A percentile compares a stretch with the other conserved stretches of the same genome.
These are phyloP conservation scores for Hypoxylon sp. DNA, from an alignment of 2,329 filamentous ascomycete genomes.

Conservation along the genomic window DNA sequence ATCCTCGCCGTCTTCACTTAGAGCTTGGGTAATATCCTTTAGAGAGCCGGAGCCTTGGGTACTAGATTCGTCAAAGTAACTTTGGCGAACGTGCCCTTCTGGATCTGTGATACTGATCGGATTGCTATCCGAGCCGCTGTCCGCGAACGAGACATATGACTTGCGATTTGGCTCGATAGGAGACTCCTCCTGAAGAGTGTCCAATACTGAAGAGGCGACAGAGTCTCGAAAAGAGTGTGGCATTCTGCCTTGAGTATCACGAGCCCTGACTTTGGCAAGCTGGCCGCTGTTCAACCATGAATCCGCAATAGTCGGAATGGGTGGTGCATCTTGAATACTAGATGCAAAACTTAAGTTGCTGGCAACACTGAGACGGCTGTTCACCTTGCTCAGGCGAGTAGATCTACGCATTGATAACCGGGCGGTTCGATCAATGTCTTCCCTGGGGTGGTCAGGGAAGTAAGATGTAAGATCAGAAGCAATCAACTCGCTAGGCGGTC, in stretches of 20 bases:
- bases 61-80: slow-evolving; percentile 87
- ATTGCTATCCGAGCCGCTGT: slow-evolving; percentile 79
- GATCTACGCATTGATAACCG: slow-evolving; percentile 93
- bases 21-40: slow-evolving; percentile 85
- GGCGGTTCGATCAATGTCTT: slow-evolving; percentile 96
- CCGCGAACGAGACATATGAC: slow-evolving; percentile 92
- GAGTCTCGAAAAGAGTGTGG: slow-evolving; percentile 85
- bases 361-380: slow-evolving; percentile 92
- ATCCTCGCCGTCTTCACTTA: slow-evolving; percentile 93
- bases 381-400: slow-evolving; percentile 90
- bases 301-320: slow-evolving; percentile 95
- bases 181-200: slow-evolving; percentile 92
- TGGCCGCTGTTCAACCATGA: slow-evolving; percentile 82
- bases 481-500: slow-evolving; percentile 96
- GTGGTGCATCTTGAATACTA: slow-evolving; percentile 91
- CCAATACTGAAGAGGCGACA: slow-evolving; percentile 87
- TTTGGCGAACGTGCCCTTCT: slow-evolving; percentile 78
- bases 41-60: slow-evolving; percentile 81
- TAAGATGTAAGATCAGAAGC: slow-evolving; percentile 96
- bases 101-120: slow-evolving; percentile 83
- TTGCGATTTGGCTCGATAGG: slow-evolving; percentile 89
- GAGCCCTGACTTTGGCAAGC: slow-evolving; percentile 63
- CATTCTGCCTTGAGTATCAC: slow-evolving; percentile 61
- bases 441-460: slow-evolving; percentile 94
- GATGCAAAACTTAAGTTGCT: slow-evolving; percentile 95